Conservation (phyloP, 2,329 filamentous ascomycete genomes). For the Aspergillus sp. region DNA sequence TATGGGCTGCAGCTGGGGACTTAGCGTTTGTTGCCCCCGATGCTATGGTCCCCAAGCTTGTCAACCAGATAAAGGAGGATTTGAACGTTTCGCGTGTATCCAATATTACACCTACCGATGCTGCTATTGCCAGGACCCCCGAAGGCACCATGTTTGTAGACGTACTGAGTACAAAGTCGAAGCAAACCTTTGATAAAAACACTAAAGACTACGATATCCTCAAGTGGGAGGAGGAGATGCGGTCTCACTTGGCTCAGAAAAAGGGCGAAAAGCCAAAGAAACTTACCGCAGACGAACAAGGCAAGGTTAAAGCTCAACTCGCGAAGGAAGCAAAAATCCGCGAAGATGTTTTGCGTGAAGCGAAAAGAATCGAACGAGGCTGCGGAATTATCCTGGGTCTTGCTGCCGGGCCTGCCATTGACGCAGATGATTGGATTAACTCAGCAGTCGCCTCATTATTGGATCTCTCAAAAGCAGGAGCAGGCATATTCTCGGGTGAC, state of each 20-base stretch:
- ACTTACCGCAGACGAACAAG: constrained; percentile 81
- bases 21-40: constrained; percentile 92
- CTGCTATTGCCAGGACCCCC: constrained; percentile 87
- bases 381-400: constrained; percentile 83
- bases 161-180: constrained; percentile 79
- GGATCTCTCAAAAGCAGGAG: constrained; percentile 71
- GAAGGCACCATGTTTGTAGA: constrained; percentile 88
- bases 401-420: constrained; percentile 82
- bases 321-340: constrained; percentile 83
- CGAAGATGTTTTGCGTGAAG: constrained; percentile 66
- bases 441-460: constrained; percentile 71
- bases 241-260: constrained; percentile 85
- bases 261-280: constrained; percentile 84
- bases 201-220: constrained; percentile 92
- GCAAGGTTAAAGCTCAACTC: constrained; percentile 87
- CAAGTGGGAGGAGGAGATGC: constrained; percentile 95
- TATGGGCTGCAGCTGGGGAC: constrained; percentile 83
- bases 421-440: constrained; percentile 85
- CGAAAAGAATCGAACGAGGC: constrained; percentile 73
- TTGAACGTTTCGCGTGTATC: constrained; percentile 69
- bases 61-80: constrained; percentile 72
- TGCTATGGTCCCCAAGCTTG: constrained; percentile 70
- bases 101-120: constrained; percentile 79
- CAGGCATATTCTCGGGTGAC: constrained; percentile 77
- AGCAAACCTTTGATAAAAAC: constrained; percentile 77